Base-by-base conservation (phyloP, 192 early-diverging fungal species). In the Powellomyces hirtus region DNA sequence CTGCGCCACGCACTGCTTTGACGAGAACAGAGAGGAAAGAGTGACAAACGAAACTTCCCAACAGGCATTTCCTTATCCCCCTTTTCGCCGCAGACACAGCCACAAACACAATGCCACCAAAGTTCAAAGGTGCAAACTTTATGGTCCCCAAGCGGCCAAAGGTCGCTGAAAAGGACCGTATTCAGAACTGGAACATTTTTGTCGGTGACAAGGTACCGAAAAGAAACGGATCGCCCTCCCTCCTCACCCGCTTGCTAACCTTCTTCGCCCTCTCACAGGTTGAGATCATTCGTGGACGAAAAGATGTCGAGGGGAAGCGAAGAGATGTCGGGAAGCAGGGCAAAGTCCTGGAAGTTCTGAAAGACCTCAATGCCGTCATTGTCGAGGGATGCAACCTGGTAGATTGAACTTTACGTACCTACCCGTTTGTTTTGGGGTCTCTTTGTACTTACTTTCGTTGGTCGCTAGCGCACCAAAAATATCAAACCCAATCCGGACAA, bases 121-220 rank as follows among this genome's bases (percentile, higher is more conserved):
- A 74, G 46, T 46, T 74, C 38, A 49, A 45, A 58, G 66, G 66
- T 1, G 50, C 60, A 30, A 74, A 74, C 66, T 13, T 74, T 29
- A 45, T 74, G 51, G 31, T 33, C 38, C 55, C 46, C 16, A 59
- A 36, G 24, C 50, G 30, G 45, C 73, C 66, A 62, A 68, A 69
- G 52, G 37, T 64, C 37, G 40, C 38, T 7, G 68, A 77, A 51
- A 57, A 77, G 44, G 65, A 81, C 67, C 76, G 68, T 30, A 56
- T 86, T 33, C 74, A 82, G 68, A 77, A 76, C 38, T 89, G 88
- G 88, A 82, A 82, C 58, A 79, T 89, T 24, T 73, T 79, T 64
- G 76, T 68, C 33, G 86, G 86, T 62, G 88, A 89, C 76, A 72
- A 73, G 66, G 78, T 82, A 31, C 2, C 38, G 24, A 52, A 24